Conservation (phyloP, 768 basidiomycete species). For the Strobilomyces echinocephalus region DNA sequence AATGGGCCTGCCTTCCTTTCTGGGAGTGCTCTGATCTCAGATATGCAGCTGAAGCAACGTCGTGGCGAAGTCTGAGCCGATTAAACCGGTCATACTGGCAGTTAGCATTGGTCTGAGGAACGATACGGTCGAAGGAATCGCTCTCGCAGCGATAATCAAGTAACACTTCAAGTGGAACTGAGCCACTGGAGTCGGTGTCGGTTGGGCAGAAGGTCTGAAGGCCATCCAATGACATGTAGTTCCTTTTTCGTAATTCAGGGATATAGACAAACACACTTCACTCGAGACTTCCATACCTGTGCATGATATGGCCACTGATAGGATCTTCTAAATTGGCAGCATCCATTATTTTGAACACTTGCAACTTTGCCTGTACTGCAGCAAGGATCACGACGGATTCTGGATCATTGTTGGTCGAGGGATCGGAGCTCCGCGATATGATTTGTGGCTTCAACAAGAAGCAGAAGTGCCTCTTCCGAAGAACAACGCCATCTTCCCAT, state of each 20-base stretch:
- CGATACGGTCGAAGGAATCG: conserved; percentile 79
- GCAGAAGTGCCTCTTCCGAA: conserved; percentile 71
- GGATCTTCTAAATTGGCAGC: conserved; percentile 73
- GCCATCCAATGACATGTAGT: conserved; percentile 70
- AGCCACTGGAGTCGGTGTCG: conserved; percentile 38
- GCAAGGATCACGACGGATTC: conserved; percentile 69
- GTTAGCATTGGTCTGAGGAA: conserved; percentile 81
- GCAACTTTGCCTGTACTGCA: conserved; percentile 74
- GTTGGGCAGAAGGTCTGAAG: conserved; percentile 86
- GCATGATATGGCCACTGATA: conserved; percentile 80
- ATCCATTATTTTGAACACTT: conserved; percentile 80
- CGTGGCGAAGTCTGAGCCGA: conserved; percentile 75
- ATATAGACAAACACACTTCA: neutral
- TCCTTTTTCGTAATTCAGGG: conserved; percentile 41
- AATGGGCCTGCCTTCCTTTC: conserved; percentile 36
- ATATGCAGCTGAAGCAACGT: conserved; percentile 49
- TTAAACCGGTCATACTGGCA: conserved; percentile 96
- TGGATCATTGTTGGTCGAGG: conserved; percentile 25
- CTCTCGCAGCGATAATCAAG: conserved; percentile 83
- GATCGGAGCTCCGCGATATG: conserved; percentile 60
- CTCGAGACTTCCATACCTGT: conserved; percentile 46
- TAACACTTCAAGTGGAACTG: conserved; percentile 85
- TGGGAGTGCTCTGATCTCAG: conserved; percentile 36
- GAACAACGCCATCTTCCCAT: conserved; percentile 67
- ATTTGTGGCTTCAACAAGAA: conserved; percentile 91